These are phyloP conservation scores for Chalciporus sp. DNA, from an alignment of 1,284 basidiomycete genomes.

Conservation along the genomic window DNA sequence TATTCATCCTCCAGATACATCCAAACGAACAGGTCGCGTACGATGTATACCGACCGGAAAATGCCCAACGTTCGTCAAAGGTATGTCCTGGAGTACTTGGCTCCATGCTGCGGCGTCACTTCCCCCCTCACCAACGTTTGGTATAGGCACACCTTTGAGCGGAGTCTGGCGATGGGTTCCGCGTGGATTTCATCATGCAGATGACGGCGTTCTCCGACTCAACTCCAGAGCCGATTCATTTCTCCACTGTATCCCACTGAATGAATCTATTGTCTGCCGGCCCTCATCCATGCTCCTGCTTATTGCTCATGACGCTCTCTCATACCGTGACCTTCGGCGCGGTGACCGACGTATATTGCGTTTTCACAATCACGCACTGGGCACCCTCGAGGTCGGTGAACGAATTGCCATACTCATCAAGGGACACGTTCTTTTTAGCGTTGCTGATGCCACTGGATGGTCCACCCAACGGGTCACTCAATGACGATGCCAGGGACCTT, in stretches of 20 bases:
- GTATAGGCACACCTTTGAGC: slow-evolving; percentile 7
- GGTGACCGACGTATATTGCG: slow-evolving; percentile 4
- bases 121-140: slow-evolving; percentile 6
- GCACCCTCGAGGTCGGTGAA: slow-evolving; percentile 4
- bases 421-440: neutral
- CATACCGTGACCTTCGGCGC: slow-evolving; percentile 26
- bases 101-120: slow-evolving; percentile 14
- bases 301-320: slow-evolving; percentile 13
- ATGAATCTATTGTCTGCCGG: slow-evolving; percentile 35
- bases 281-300: slow-evolving; percentile 26
- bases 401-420: neutral
- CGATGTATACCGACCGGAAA: slow-evolving; percentile 55
- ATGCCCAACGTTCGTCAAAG: slow-evolving; percentile 31
- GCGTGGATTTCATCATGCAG: slow-evolving; percentile 26
- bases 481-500: slow-evolving; percentile 26
- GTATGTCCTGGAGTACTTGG: neutral
- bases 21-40: slow-evolving; percentile 62
- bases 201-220: slow-evolving; percentile 28
- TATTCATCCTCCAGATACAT: slow-evolving; percentile 36
- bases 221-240: slow-evolving; percentile 33
- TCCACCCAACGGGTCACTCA: slow-evolving; percentile 1
- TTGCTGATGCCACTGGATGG: neutral
- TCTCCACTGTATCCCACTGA: slow-evolving; percentile 22
- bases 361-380: slow-evolving; percentile 4
- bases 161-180: slow-evolving; percentile 11